Conservation (phyloP, 345 rosid genomes). For the Garcia nutans region DNA sequence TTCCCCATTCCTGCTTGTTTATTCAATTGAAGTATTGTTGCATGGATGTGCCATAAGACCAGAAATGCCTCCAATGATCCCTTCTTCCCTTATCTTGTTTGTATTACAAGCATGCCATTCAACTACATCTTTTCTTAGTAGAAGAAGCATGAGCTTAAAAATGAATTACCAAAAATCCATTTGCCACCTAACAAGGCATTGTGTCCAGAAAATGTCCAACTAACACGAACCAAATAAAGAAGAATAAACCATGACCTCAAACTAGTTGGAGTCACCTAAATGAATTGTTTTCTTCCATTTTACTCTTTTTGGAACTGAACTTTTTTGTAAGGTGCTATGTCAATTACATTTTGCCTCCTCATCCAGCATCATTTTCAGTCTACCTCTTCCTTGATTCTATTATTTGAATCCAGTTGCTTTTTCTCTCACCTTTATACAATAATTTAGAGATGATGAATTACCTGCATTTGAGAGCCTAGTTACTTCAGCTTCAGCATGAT, state of each 20-base stretch:
- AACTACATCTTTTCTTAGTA: not conserved
- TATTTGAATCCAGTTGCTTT: not conserved
- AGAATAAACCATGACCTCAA: not conserved
- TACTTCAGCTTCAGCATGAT: constrained; percentile 78
- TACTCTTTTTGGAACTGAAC: not conserved
- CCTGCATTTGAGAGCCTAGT: constrained; percentile 87
- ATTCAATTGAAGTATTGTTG: not conserved
- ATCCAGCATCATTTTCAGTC: not conserved
- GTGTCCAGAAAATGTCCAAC: not conserved
- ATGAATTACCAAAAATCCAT: not conserved
- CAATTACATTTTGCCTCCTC: not conserved
- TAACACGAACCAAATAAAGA: not conserved
- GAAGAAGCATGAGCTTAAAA: not conserved
- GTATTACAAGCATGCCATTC: not conserved
- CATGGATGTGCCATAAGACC: not conserved
- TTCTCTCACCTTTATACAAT: not conserved
- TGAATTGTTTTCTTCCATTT: not conserved
- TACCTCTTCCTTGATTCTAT: not conserved
- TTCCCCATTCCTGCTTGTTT: not conserved
- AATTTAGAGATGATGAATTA: constrained; percentile 18
- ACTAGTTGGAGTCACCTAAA: not conserved
- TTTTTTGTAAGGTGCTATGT: not conserved
- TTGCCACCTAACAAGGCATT: not conserved
- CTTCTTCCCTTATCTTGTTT: not conserved
- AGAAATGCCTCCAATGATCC: not conserved